Base-by-base conservation (phyloP, 106 monocot genomes). In the Dioscorea zingiberensis region DNA sequence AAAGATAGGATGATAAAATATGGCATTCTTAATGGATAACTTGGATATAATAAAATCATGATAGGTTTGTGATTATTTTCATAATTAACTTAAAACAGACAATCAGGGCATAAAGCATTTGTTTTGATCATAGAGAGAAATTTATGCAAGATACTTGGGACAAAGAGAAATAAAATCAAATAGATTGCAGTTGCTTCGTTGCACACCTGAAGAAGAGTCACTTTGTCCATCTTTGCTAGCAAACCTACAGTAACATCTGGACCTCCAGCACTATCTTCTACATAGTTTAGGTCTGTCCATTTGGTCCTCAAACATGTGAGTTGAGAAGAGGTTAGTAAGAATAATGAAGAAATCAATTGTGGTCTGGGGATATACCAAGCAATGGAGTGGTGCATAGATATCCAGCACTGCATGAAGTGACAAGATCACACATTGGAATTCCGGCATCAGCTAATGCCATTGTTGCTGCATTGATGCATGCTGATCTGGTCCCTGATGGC, bases 391-490 rank as follows among this genome's bases (percentile, higher is more conserved):
- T 74, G 44, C 84, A 82, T 21, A 98, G 88, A 84, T 85, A 93
- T 68, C 93, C 93, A 75, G 93, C 83, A 73, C 78, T 76, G 44
- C 93, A 93, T 26, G 97, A 98, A n/a, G 97, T 89, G 15, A 98
- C 81, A 71, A 98, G 66, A 67, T 98, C 97, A 64, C 80, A 69
- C 97, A 98, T 98, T 48, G 97, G 97, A 72, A 98, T 89, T 28
- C 92, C 89, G 62, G 97, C 97, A 82, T 98, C 97, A 27, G 97
- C 92, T 66, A 98, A 83, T 11, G 97, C 97, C 62, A 98, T 55
- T 48, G 92, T 98, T 59, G 97, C 97, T 74, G 97, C 97, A 86
- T 98, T 98, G 68, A 98, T 85, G 70, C 84, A 85, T n/a, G 97
- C 92, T 60, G 92, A 89, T 77, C 92, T 81, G 25, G 97, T 98